Conservation (phyloP, 257 asterid genomes). For the Solanum microdontum region DNA sequence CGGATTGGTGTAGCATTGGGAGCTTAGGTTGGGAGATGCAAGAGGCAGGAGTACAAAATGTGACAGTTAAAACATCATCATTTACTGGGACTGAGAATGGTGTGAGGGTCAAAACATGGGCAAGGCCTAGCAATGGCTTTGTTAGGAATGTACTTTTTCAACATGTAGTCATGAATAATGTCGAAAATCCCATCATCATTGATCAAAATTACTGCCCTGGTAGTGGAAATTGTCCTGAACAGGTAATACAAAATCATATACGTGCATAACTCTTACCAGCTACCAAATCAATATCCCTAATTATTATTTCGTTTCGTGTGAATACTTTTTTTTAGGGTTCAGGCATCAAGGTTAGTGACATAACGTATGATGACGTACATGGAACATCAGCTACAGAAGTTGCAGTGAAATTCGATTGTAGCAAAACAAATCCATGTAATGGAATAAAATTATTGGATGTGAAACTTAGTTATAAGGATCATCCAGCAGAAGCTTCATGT, state of each 20-base stretch:
- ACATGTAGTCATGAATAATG: constrained; percentile 40
- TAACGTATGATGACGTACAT: constrained; percentile 30
- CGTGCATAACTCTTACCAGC: too few species aligned
- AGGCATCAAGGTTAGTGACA: constrained; percentile 43
- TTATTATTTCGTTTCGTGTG: neutral
- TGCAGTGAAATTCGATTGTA: constrained; percentile 55
- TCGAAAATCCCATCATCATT: constrained; percentile 50
- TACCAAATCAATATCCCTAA: neutral
- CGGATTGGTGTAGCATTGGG: constrained; percentile 34
- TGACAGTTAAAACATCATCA: constrained; percentile 27
- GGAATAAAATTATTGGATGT: constrained; percentile 30
- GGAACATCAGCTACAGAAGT: constrained; percentile 61
- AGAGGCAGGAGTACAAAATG: constrained; percentile 52
- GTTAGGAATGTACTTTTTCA: constrained; percentile 33
- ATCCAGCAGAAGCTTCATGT: constrained; percentile 25
- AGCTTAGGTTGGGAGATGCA: constrained; percentile 37
- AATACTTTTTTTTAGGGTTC: constrained; percentile 20
- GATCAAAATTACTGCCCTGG: constrained; percentile 63
- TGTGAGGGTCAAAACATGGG: constrained; percentile 51
- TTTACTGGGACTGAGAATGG: constrained; percentile 45
- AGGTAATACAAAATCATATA: constrained; percentile 16
- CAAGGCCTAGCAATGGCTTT: constrained; percentile 51
- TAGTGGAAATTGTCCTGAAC: constrained; percentile 30
- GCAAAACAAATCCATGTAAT: constrained; percentile 40
- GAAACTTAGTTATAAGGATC: constrained; percentile 18